Conservation (phyloP, 345 rosid species). For the Bruguiera gymnorhiza region DNA sequence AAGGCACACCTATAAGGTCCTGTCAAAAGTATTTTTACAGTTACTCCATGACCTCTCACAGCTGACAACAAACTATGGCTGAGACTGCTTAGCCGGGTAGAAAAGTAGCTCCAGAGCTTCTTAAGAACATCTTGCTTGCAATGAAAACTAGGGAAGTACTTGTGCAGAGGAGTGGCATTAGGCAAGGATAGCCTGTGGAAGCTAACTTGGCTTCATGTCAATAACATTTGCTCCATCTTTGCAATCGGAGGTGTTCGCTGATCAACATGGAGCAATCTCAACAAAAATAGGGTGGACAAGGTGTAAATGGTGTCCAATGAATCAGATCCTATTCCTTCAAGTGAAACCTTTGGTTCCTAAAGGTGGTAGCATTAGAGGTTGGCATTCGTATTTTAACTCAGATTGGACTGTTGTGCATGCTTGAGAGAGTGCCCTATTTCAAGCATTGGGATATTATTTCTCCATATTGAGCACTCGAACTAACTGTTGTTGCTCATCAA, state of each 20-base stretch:
- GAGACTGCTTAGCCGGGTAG: constrained; percentile 87
- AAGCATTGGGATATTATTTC: background rate
- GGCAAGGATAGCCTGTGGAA: constrained; percentile 99
- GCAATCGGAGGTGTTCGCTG: constrained; percentile 83
- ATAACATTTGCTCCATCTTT: constrained; percentile 68
- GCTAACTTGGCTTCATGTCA: constrained; percentile 90
- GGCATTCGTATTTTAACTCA: background rate
- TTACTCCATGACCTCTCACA: constrained; percentile 64
- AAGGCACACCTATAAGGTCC: constrained; percentile 79
- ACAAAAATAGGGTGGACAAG: constrained; percentile 21
- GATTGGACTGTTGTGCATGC: constrained; percentile 19
- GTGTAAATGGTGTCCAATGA: constrained; percentile 34
- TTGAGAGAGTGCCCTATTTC: background rate
- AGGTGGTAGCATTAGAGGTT: constrained; percentile 32
- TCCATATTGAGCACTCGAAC: background rate
- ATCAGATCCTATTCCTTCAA: constrained; percentile 35
- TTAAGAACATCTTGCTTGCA: constrained; percentile 70
- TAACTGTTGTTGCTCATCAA: too few species aligned
- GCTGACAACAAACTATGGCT: constrained; percentile 70
- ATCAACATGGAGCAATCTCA: constrained; percentile 47
- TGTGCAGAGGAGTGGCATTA: constrained; percentile 73
- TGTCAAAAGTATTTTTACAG: constrained; percentile 71
- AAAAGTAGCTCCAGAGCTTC: constrained; percentile 79
- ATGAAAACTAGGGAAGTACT: constrained; percentile 85
- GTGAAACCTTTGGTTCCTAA: constrained; percentile 39